Evolutionary conservation across 352 stramenopile species (phyloP).

Genomic region (Achlya hypogyna): DNA sequence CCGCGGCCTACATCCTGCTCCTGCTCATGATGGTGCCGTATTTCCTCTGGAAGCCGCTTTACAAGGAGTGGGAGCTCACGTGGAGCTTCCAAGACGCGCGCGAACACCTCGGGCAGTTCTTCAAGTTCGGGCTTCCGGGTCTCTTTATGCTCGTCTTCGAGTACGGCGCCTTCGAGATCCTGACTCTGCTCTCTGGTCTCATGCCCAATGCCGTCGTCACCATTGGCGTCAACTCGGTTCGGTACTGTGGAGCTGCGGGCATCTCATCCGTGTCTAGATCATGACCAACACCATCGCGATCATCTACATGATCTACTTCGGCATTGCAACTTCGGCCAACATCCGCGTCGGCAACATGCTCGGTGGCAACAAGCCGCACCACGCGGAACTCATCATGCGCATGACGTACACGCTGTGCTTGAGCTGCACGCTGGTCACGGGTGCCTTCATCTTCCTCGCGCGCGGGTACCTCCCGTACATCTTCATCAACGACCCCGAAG

Average conservation of each 20-base stretch:
- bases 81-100: conserved; percentile 44
- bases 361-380: conserved; percentile 64
- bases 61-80: conserved; percentile 45
- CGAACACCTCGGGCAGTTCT: conserved; percentile 42
- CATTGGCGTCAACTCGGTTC: conserved; percentile 58
- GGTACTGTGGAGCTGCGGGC: background rate
- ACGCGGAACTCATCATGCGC: conserved; percentile 69
- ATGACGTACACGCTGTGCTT: conserved; percentile 57
- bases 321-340: conserved; percentile 67
- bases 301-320: conserved; percentile 72
- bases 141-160: conserved; percentile 63
- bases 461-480: conserved; percentile 41
- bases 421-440: conserved; percentile 32
- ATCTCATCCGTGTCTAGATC: conserved; percentile 15
- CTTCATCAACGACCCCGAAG: conserved; percentile 66
- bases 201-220: conserved; percentile 46
- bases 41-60: conserved; percentile 42
- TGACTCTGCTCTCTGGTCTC: conserved; percentile 58
- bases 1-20: conserved; percentile 44
- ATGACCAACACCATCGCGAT: conserved; percentile 31
- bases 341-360: conserved; percentile 76
- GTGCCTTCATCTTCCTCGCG: conserved; percentile 34
- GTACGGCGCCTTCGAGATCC: conserved; percentile 67
- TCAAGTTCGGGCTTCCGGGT: conserved; percentile 48
- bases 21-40: conserved; percentile 52